These are phyloP conservation scores for Epichloe coenophiala DNA, from an alignment of 2,329 filamentous ascomycete species.

Conservation along the genomic window DNA sequence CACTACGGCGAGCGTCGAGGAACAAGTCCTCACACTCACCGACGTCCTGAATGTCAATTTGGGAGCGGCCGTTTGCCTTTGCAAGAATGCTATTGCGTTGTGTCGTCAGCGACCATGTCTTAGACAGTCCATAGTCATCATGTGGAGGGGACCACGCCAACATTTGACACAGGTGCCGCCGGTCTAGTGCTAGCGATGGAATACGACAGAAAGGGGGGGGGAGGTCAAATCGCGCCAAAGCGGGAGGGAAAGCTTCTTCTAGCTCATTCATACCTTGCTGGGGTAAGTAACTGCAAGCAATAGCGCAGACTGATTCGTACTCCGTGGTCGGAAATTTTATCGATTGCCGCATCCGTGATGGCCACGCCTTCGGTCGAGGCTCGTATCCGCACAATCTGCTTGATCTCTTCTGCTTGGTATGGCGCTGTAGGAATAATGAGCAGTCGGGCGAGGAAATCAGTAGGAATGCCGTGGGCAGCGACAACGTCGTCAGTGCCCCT, in stretches of 20 bases:
- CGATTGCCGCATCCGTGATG: constrained; percentile 69
- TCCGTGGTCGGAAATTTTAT: constrained; percentile 77
- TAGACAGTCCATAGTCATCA: constrained; percentile 7
- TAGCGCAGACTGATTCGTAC: constrained; percentile 84
- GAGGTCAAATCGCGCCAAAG: background rate
- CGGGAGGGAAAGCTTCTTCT: background rate
- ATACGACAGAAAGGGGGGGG: background rate
- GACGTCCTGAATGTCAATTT: constrained; percentile 67
- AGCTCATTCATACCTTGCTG: constrained; percentile 46
- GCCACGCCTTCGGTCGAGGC: constrained; percentile 68
- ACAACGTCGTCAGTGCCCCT: constrained; percentile 71
- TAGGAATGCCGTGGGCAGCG: constrained; percentile 84
- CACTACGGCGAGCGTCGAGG: constrained; percentile 69
- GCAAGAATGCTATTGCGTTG: constrained; percentile 58
- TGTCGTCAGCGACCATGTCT: constrained; percentile 21
- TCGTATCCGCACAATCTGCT: constrained; percentile 76
- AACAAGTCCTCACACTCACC: constrained; percentile 74
- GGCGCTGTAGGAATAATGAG: constrained; percentile 92
- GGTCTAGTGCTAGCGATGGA: background rate
- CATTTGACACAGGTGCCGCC: background rate
- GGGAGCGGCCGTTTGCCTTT: constrained; percentile 63
- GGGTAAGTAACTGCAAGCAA: constrained; percentile 80
- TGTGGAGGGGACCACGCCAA: background rate
- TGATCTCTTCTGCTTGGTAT: constrained; percentile 81
- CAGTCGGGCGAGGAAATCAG: constrained; percentile 83